These are phyloP conservation scores for Silybum marianum DNA, from an alignment of 129 eudicot genomes.

Conservation along the genomic window DNA sequence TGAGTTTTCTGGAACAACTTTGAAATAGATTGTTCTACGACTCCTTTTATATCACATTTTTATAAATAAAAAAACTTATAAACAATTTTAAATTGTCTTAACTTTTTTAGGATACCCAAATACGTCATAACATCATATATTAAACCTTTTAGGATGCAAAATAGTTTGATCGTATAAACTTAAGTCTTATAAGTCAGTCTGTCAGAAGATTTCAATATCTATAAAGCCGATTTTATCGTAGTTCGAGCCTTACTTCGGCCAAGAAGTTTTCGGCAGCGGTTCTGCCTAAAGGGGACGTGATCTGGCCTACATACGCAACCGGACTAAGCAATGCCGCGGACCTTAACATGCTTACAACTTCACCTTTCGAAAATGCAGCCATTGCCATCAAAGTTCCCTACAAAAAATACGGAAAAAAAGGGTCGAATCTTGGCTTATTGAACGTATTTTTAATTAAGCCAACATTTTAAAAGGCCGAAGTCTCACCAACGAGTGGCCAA, in stretches of 20 bases:
- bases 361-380: slow-evolving; percentile 63
- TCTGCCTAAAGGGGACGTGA: slow-evolving; percentile 66
- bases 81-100: no score
- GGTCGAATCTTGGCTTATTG: neutral
- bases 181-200: no score
- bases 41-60: no score
- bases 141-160: no score
- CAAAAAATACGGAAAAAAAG: slow-evolving; percentile 11
- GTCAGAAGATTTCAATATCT: no score
- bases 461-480: neutral
- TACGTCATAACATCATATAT: no score
- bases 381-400: slow-evolving; percentile 75
- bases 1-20: no score
- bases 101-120: no score
- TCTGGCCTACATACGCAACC: slow-evolving; percentile 56
- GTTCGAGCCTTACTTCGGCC: slow-evolving; percentile 40
- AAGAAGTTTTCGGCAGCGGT: slow-evolving; percentile 54
- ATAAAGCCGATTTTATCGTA: no score
- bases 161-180: no score
- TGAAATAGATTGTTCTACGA: no score
- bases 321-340: slow-evolving; percentile 78
- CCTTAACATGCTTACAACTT: slow-evolving; percentile 52
- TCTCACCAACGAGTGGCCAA: slow-evolving; percentile 75
- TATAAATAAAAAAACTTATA: no score
- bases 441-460: neutral